Evolutionary conservation across 2,329 filamentous ascomycete species (phyloP).

Genomic region (Cercospora beticola): DNA sequence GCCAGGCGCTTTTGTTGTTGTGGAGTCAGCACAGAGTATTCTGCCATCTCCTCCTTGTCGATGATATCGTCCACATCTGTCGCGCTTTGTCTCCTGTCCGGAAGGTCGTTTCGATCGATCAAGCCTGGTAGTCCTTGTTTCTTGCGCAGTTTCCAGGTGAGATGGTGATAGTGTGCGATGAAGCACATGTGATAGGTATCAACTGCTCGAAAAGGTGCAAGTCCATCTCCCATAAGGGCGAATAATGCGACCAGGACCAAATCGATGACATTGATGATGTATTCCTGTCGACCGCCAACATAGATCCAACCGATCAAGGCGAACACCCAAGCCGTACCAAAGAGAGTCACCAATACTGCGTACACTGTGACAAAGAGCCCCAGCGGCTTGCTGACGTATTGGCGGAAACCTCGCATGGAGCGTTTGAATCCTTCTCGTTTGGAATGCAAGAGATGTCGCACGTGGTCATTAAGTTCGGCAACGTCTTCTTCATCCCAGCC

Average conservation of each 20-base stretch:
- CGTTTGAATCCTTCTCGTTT: slow-evolving; percentile 76
- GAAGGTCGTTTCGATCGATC: slow-evolving; percentile 68
- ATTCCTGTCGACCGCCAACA: slow-evolving; percentile 69
- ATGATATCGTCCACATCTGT: slow-evolving; percentile 41
- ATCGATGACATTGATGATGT: slow-evolving; percentile 55
- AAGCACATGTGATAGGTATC: slow-evolving; percentile 89
- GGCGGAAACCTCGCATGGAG: slow-evolving; percentile 73
- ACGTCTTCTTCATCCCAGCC: slow-evolving; percentile 76
- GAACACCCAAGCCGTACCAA: slow-evolving; percentile 85
- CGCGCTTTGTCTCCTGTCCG: slow-evolving; percentile 40
- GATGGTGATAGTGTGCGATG: slow-evolving; percentile 69
- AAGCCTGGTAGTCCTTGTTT: slow-evolving; percentile 62
- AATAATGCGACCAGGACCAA: slow-evolving; percentile 62
- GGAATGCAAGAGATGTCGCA: slow-evolving; percentile 84
- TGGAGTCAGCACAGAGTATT: slow-evolving; percentile 62
- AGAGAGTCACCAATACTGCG: slow-evolving; percentile 77
- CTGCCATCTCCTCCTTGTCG: slow-evolving; percentile 47
- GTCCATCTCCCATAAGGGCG: slow-evolving; percentile 61
- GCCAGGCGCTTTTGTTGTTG: slow-evolving; percentile 68
- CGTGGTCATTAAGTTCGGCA: slow-evolving; percentile 76
- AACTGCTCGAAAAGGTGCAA: slow-evolving; percentile 70
- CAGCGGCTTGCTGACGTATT: slow-evolving; percentile 72
- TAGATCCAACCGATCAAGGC: slow-evolving; percentile 88
- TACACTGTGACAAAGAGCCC: slow-evolving; percentile 84
- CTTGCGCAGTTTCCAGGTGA: slow-evolving; percentile 64